Conservation (phyloP, 2,329 filamentous ascomycete species). For the Aspergillus piperis region DNA sequence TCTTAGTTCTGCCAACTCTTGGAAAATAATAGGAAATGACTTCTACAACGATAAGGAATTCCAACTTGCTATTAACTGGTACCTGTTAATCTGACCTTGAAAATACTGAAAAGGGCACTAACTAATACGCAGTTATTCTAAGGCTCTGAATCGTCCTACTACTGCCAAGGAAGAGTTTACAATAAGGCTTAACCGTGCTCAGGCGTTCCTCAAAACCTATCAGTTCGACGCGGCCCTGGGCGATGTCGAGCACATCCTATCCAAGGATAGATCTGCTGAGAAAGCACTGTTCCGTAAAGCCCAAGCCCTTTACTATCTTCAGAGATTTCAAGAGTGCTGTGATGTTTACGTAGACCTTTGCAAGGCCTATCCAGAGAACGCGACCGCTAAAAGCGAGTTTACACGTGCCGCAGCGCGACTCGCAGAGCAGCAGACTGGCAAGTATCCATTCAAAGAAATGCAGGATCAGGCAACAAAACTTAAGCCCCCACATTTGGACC, state of each 20-base stretch:
- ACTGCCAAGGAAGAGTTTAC: conserved; percentile 40
- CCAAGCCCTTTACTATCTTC: conserved; percentile 49
- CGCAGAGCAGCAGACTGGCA: conserved; percentile 21
- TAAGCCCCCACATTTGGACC: conserved; percentile 49
- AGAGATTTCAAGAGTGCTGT: conserved; percentile 41
- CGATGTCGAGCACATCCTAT: conserved; percentile 28
- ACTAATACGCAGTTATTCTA: conserved; percentile 38
- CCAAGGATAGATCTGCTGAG: conserved; percentile 33
- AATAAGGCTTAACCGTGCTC: conserved; percentile 39
- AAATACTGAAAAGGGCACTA: conserved; percentile 3
- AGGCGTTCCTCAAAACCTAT: conserved; percentile 34
- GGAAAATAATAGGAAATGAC: conserved; percentile 38
- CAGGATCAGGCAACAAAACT: conserved; percentile 32
- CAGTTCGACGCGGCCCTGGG: conserved; percentile 39
- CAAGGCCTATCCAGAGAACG: conserved; percentile 39
- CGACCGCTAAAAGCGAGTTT: conserved; percentile 31
- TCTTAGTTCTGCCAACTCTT: conserved; percentile 14
- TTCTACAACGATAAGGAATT: conserved; percentile 11
- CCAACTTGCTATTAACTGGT: conserved; percentile 30
- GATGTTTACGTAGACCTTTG: conserved; percentile 37
- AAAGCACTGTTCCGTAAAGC: conserved; percentile 51
- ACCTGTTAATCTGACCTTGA: conserved; percentile 9
- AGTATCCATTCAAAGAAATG: conserved; percentile 30
- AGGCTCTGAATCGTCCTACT: conserved; percentile 34
- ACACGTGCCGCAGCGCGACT: conserved; percentile 26